Percentiles rank a stretch among this genome's conserved stretches.
These are phyloP conservation scores for Panicum virgatum DNA, from an alignment of 202 grass and related monocot genomes.

Conservation along the genomic window DNA sequence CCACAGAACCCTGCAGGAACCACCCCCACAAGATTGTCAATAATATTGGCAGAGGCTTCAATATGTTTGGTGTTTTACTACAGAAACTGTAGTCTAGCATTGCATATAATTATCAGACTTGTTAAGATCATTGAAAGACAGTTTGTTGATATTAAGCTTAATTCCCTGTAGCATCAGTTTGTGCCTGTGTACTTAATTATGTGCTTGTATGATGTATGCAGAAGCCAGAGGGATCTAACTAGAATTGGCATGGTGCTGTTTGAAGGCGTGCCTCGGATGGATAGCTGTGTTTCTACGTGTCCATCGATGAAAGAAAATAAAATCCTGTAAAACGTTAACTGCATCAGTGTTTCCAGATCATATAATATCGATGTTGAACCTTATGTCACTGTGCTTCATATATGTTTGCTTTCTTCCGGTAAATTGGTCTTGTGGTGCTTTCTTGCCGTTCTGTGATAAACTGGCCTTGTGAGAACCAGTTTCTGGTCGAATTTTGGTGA, in stretches of 20 bases:
- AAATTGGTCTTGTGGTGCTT: neutral
- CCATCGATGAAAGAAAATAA: slow-evolving; percentile 15
- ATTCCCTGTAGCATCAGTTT: neutral
- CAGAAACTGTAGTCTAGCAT: neutral
- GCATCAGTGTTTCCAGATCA: too few species aligned
- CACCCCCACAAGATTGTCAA: neutral
- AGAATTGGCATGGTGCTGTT: neutral
- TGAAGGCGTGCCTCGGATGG: slow-evolving; percentile 4
- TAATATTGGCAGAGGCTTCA: neutral
- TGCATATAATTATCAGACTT: neutral
- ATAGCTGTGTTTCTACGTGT: slow-evolving; percentile 1
- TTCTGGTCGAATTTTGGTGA: neutral
- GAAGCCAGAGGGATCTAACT: slow-evolving; percentile 42
- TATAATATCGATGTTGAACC: neutral
- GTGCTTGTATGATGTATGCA: slow-evolving; percentile 26
- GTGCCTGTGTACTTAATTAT: neutral
- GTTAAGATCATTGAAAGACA: neutral
- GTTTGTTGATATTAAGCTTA: neutral
- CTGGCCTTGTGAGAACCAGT: neutral
- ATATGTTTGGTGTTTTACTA: neutral
- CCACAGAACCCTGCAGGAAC: neutral
- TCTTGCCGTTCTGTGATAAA: too few species aligned
- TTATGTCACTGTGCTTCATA: neutral
- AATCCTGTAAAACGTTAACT: slow-evolving; percentile 13
- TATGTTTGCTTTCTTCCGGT: neutral